Base-by-base conservation (phyloP, 345 rosid genomes). In the Citrus trifoliata region DNA sequence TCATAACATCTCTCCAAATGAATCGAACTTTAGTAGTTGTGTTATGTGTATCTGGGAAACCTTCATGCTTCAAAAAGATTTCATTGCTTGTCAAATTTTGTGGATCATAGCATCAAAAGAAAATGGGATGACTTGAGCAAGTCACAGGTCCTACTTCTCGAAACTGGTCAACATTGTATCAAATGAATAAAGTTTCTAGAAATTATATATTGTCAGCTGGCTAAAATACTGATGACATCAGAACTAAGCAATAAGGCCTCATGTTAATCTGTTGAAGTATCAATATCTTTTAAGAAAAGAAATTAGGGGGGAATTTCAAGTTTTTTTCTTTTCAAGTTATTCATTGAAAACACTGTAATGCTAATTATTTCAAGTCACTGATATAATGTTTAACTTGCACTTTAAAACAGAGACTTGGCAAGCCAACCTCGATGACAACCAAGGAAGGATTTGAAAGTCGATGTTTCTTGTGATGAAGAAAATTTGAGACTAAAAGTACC, bases 331-430 rank as follows among this genome's bases (percentile, higher is more conserved):
- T 46, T 13, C 51, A 13, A 13, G 16, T 13, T 24, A 18, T 66
- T 66, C 40, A 30, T 35, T 33, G 38, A 24, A 10, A 60, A 4
- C 64, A 25, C 32, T 60, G 64, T 4, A 10, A 60, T 60, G 32
- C 16, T 25, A 3, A 62, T 33, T 24, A 65, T 65, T 7, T 32
- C 24, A 28, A 7, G 18, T 30, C 33, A 64, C 19, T 64, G 67
- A 64, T 18, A 30, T 32, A 30, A 64, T 32, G n/a, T 2, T 65
- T 65, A 65, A 33, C 71, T 13, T 24, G 55, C 32, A 40, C 18
- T 68, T 68, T 42, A 28, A 40, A 70, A 75, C 85, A 88, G 91
- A 84, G 80, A 82, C 61, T 46, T 21, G 75, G 76, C 40, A 56
- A 56, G 64, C 67, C 81, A 33, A 42, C 42, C 27, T 53, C 73